Base-by-base conservation (phyloP, 176 grass and related monocot genomes). In the Musa beccarii region DNA sequence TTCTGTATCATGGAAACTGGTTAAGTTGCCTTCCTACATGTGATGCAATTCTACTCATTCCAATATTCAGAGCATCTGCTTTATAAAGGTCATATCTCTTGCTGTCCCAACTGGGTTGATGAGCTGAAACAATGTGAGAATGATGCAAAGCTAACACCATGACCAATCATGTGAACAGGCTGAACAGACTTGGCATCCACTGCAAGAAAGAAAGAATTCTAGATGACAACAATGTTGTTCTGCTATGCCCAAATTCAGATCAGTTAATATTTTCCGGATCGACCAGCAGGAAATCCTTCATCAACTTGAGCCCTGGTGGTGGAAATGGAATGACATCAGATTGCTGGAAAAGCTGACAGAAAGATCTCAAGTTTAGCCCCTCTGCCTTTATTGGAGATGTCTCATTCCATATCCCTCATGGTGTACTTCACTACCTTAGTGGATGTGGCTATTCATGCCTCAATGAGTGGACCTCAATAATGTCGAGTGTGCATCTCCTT, bases 1-100 rank as follows among this genome's bases (percentile, higher is more conserved):
- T 66, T 66, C 63, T 66, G 63, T 25, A 66, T 66, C 63, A 66
- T 66, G 63, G 63, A 11, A 29, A 66, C 63, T 66, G 63, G 63
- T 66, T 66, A 21, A 53, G 51, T 72, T 72, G 69, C n/a, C 70
- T 54, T 72, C 70, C 51, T 15, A 54, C 70, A 53, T 72, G 70
- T 24, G 70, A 53, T 72, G 70, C 70, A 54, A 53, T 72, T 52
- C 14, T 53, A 52, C 69, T 53, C 50, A n/a, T 22, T 9, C 3
- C 52, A 54, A 25, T 53, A 53, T 72, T 13, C 53, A 54, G 51
- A n/a, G 68, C 15, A 51, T 70, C 49, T 25, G 51, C 70, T 71
- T 23, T 52, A 54, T 11, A 54, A 23, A 72, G 50, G 50, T 16
- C 70, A 54, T 23, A 53, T 53, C 50, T 72, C 52, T 20, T 20